A percentile compares a stretch with the other conserved stretches of the same genome.
phyloP scores from a whole-genome alignment of 2,329 filamentous ascomycete genomes.

The Talaromyces sp. region DNA sequence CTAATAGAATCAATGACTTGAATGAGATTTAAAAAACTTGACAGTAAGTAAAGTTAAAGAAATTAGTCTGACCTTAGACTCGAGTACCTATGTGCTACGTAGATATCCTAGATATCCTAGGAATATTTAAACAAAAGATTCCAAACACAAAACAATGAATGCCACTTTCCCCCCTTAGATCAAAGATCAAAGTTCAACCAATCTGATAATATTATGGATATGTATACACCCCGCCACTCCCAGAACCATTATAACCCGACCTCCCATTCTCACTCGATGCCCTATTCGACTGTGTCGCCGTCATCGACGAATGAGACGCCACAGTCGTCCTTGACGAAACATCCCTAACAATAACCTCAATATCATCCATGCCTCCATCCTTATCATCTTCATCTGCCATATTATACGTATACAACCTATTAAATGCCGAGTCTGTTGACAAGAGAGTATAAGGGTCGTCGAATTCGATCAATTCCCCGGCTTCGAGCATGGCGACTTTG shows the following conservation, averaged over 20 bases:
- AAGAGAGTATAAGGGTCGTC: slow-evolving; percentile 41
- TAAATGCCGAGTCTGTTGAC: slow-evolving; percentile 37
- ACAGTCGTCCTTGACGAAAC: background rate
- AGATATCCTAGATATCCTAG: background rate
- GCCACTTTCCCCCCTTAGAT: background rate
- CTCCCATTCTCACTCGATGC: slow-evolving; percentile 2
- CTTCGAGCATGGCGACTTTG: slow-evolving; percentile 39
- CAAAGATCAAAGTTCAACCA: background rate
- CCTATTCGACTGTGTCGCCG: slow-evolving; percentile 5
- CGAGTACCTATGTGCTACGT: too few relatives aligned
- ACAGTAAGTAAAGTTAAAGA: background rate
- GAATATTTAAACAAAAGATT: background rate
- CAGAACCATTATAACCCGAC: background rate
- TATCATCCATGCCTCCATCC: slow-evolving; percentile 17
- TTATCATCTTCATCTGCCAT: slow-evolving; percentile 19
- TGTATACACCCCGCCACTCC: background rate
- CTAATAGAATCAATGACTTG: background rate
- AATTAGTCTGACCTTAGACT: background rate
- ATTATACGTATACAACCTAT: slow-evolving; percentile 33
- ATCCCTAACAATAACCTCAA: slow-evolving; percentile 19
- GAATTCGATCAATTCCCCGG: slow-evolving; percentile 36
- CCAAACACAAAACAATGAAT: background rate
- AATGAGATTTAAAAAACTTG: background rate
- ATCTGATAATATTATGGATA: background rate
- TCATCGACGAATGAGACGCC: background rate